phyloP scores from a whole-genome alignment of 306 rosid genomes.

The Ammopiptanthus mongolicus region DNA sequence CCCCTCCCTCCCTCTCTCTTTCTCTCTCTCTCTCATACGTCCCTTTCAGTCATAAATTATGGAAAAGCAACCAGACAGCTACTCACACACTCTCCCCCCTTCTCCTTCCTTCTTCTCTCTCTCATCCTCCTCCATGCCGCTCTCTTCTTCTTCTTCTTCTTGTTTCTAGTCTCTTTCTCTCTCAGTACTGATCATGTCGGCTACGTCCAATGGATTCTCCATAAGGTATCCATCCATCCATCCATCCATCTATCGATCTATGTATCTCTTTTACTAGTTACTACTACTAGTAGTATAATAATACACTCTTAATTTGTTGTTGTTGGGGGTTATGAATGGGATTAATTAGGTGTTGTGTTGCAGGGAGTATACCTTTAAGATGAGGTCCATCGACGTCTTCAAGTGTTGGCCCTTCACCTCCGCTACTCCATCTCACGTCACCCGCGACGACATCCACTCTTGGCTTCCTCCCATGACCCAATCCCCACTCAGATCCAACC shows the following conservation, averaged over 20 bases:
- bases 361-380: constrained; percentile 74
- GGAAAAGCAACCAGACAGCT: constrained; percentile 54
- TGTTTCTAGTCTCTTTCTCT: not conserved
- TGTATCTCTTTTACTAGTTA: not conserved
- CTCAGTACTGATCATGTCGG: constrained; percentile 48
- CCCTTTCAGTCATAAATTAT: constrained; percentile 88
- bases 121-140: constrained; percentile 1
- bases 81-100: constrained; percentile 9
- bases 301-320: not conserved
- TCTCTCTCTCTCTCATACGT: constrained; percentile 66
- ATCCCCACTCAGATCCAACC: constrained; percentile 37
- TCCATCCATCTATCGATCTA: too few species aligned
- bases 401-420: constrained; percentile 74
- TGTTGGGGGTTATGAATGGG: too few species aligned
- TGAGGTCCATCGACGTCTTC: constrained; percentile 60
- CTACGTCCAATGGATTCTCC: constrained; percentile 63
- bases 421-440: not conserved
- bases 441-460: constrained; percentile 27
- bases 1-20: not conserved
- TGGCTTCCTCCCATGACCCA: constrained; percentile 72
- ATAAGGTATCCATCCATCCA: constrained; percentile 48
- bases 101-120: not conserved
- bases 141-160: not conserved
- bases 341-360: not conserved
- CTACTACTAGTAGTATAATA: not conserved